Evolutionary conservation across 2,329 filamentous ascomycete species (phyloP).

Genomic region (Colletotrichum sp.): DNA sequence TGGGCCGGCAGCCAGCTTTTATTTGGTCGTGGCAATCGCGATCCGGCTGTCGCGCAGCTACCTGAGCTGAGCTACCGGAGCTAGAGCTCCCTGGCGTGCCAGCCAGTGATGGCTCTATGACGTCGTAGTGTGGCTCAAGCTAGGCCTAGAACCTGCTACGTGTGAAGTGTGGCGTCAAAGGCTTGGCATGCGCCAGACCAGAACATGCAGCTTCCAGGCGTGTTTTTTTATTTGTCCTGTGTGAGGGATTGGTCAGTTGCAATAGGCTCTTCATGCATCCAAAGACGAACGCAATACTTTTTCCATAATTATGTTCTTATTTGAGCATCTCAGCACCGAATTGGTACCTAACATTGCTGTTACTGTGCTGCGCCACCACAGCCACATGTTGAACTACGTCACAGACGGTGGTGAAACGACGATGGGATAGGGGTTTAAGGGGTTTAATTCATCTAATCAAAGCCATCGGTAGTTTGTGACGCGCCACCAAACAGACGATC

Average conservation of each 20-base stretch:
- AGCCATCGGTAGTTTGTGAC: too few species aligned
- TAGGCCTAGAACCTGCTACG: background rate
- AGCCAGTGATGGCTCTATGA: conserved; percentile 17
- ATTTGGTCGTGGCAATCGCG: conserved; percentile 11
- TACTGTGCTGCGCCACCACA: background rate
- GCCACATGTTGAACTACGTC: background rate
- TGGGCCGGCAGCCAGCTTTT: background rate
- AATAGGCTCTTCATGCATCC: background rate
- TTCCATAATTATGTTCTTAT: background rate
- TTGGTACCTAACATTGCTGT: background rate
- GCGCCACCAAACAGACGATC: too few species aligned
- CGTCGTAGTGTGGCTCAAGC: conserved; percentile 8
- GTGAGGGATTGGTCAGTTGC: background rate
- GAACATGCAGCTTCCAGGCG: background rate
- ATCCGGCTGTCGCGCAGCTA: conserved; percentile 10
- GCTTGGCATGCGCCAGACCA: background rate
- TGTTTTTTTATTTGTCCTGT: too few species aligned
- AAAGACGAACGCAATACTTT: rapidly evolving
- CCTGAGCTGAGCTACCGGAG: conserved; percentile 4
- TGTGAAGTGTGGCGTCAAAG: background rate
- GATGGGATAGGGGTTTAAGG: background rate
- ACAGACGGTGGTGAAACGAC: background rate
- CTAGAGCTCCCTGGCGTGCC: conserved; percentile 11
- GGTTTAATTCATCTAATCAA: too few species aligned
- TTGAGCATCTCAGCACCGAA: background rate